A percentile compares a stretch with the other conserved stretches of the same genome.
These are phyloP conservation scores for Jacaranda copaia DNA, from an alignment of 257 asterid genomes.

Conservation along the genomic window DNA sequence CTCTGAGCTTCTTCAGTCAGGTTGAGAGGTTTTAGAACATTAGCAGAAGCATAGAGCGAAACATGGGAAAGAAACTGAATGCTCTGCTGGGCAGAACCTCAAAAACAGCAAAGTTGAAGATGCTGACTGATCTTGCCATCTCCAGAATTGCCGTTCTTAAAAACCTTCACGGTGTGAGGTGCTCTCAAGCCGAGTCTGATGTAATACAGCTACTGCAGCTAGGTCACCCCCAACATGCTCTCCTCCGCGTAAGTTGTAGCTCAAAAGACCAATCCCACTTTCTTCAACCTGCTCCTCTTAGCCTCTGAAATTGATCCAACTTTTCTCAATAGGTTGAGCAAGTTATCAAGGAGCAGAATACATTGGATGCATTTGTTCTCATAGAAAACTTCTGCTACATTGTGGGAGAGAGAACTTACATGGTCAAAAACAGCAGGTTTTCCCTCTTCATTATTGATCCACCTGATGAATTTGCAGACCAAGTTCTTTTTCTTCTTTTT, in stretches of 20 bases:
- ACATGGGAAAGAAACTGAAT: conserved; percentile 39
- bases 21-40: not conserved
- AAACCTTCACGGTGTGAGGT: conserved; percentile 41
- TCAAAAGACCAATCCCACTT: not conserved
- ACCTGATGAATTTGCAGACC: not conserved
- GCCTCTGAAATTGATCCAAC: not conserved
- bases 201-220: conserved; percentile 51
- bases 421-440: conserved; percentile 41
- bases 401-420: conserved; percentile 36
- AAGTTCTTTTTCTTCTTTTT: not conserved
- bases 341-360: conserved; percentile 44
- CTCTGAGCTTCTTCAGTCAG: no score
- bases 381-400: conserved; percentile 45
- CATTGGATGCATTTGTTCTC: conserved; percentile 41
- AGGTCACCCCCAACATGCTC: conserved; percentile 44
- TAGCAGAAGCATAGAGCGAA: not conserved
- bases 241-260: conserved; percentile 43
- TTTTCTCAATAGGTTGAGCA: conserved; percentile 39
- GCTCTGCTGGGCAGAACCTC: conserved; percentile 42
- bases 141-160: conserved; percentile 46
- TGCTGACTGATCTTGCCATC: conserved; percentile 42
- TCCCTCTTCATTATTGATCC: not conserved
- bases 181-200: conserved; percentile 45
- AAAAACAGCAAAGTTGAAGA: conserved; percentile 35
- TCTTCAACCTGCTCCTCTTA: not conserved